Conservation (phyloP, 176 grass and related monocot genomes). For the Secale cereale region DNA sequence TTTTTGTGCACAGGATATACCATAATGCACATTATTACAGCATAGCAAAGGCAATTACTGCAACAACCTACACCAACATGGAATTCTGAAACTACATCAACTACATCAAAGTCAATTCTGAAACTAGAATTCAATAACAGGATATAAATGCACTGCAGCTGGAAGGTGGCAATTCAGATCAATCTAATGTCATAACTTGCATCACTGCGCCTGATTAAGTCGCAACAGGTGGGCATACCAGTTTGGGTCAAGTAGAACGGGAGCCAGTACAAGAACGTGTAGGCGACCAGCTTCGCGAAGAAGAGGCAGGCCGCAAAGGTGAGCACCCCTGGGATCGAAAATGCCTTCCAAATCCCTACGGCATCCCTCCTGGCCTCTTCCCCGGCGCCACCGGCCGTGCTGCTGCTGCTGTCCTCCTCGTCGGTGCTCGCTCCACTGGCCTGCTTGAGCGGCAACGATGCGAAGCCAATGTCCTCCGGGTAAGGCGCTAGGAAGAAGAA, state of each 20-base stretch:
- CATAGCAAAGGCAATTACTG: not conserved
- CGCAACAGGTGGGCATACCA: conserved; percentile 12
- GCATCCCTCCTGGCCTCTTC: conserved; percentile 34
- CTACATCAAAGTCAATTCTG: not conserved
- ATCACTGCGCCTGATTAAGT: not conserved
- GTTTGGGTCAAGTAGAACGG: conserved; percentile 72
- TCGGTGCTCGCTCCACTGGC: conserved; percentile 25
- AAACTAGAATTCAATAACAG: not conserved
- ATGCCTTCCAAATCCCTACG: conserved; percentile 52
- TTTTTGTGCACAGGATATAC: not conserved
- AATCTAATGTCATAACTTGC: not conserved
- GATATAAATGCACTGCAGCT: not conserved
- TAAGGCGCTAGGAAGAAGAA: conserved; percentile 55
- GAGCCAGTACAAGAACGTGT: conserved; percentile 74
- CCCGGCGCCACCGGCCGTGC: not conserved
- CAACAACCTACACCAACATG: not conserved
- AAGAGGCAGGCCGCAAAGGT: conserved; percentile 69
- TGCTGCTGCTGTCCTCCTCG: conserved; percentile 33
- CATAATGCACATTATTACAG: not conserved
- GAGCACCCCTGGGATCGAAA: conserved; percentile 51
- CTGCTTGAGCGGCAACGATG: conserved; percentile 7
- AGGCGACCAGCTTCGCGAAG: conserved; percentile 70
- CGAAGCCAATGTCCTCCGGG: conserved; percentile 50
- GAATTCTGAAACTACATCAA: not conserved
- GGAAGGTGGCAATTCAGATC: not conserved